phyloP scores from a whole-genome alignment of 2,329 filamentous ascomycete species.

The Leptographium lundbergii region DNA sequence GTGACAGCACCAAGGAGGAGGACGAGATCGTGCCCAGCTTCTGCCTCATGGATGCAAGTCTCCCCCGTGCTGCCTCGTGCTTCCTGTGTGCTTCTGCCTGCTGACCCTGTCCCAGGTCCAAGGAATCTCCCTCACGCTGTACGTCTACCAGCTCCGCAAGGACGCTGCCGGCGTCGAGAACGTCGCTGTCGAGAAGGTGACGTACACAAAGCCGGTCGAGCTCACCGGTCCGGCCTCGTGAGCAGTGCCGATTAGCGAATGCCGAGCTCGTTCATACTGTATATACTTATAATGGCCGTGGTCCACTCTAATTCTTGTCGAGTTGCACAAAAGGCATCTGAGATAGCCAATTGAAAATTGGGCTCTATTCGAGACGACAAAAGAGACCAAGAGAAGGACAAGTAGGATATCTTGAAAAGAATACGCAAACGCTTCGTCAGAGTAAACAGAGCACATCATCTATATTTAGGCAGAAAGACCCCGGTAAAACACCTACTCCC shows the following conservation, averaged over 20 bases:
- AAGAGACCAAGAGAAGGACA: neutral
- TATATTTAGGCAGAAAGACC: neutral
- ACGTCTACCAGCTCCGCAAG: conserved; percentile 79
- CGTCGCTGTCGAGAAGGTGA: conserved; percentile 76
- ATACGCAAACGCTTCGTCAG: conserved; percentile 7
- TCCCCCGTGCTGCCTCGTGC: neutral
- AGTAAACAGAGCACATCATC: neutral
- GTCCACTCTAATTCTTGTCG: neutral
- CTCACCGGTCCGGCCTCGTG: conserved; percentile 38
- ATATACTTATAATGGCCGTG: neutral
- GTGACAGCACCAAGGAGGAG: conserved; percentile 59
- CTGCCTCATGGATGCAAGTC: conserved; percentile 88
- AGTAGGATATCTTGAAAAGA: conserved; percentile 12
- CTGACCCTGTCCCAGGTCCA: conserved; percentile 53
- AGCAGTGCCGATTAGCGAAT: neutral
- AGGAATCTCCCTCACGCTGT: conserved; percentile 88
- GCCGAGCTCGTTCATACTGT: neutral
- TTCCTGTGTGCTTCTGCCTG: conserved; percentile 8
- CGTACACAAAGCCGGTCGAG: conserved; percentile 65
- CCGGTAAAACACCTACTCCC: neutral
- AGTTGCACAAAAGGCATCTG: neutral
- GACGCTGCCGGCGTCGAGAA: conserved; percentile 66
- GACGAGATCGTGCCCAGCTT: conserved; percentile 81
- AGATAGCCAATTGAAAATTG: neutral
- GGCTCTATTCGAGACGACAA: neutral